Evolutionary conservation across 352 stramenopile species (phyloP), one percentile per base, ranked within the genome.

Genomic region (Phytopythium cucurbitacearum): DNA sequence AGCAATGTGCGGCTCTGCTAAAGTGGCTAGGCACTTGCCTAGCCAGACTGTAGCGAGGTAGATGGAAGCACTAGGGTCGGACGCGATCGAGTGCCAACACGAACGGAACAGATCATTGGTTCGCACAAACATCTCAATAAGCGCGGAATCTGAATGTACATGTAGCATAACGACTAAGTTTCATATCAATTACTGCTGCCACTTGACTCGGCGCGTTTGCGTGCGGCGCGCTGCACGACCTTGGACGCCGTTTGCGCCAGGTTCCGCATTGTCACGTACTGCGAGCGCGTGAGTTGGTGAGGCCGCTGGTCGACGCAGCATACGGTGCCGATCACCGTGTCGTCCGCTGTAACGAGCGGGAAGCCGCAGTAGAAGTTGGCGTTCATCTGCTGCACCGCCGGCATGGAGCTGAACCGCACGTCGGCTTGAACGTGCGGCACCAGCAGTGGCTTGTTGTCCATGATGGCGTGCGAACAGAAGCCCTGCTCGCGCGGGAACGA

Each of bases 311-410:
- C 73, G 7, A 83, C 61, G 53, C 75, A 89, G 55, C 78, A 89
- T 37, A 91, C 56, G 3, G 69, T 73, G 3, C 78, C 80, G 48
- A 91, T 84, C 46, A 83, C 59, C 7, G 70, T 80, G 36, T 84
- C 62, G 50, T 85, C 69, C 1, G 63, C 53, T 2, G 67, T 60
- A 5, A 83, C 28, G 16, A 91, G 48, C 11, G 81, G 81, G 42
- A 89, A 89, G 6, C 81, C 81, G 62, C 76, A 89, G 75, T 91
- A 89, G 60, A 87, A 91, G 54, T 74, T 80, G 35, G 73, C 66
- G 10, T 64, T 62, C 35, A 80, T 67, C 49, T 53, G 57, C 36
- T 36, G 54, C 59, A 60, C 62, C 1, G 66, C 60, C 10, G 52
- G 56, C 38, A 78, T 60, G 50, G 74, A 65, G 33, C 69, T 63